Evolutionary conservation across 2,329 filamentous ascomycete species (phyloP), one percentile per base, ranked within the genome.

Genomic region (Seiridium unicorne): DNA sequence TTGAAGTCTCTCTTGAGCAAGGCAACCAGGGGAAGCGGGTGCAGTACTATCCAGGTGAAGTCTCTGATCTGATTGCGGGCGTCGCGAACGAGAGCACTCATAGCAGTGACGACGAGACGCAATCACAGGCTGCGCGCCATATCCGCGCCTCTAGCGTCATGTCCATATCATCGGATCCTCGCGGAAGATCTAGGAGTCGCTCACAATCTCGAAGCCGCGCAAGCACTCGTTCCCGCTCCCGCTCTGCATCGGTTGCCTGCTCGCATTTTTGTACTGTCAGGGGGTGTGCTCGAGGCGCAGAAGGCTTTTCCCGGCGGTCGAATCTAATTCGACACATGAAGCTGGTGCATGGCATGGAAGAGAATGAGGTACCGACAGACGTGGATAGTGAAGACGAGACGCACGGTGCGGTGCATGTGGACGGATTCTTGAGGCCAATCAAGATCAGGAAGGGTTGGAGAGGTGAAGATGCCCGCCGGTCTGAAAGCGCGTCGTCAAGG

Each of bases 341-440:
- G 60, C 66, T 73, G 5, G 68, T 76, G 10, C 84, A 86, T 66
- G 58, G 72, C 64, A 55, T 51, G 38, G 58, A 66, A 10, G 54
- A 55, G 8, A 51, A 58, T 11, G 58, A 51, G 42, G 71, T 76
- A 26, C 64, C 69, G 38, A 75, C 76, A 26, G 68, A 68, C 36
- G 68, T 70, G 13, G 68, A 74, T 64, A 76, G 80, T 61, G 82
- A 78, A 66, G 83, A 81, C 60, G 84, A 87, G 66, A 81, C 86
- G 66, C 65, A 79, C 7, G 89, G 87, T 0, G 88, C 80, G 0
- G 85, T 91, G 26, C 89, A 91, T 66, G 81, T 86, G 1, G 89
- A 92, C 70, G 86, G 89, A 0, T 92, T 89, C 67, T 65, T 92
- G 66, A 77, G 79, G 68, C 81, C 83, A 3, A 79, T 91, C 57